Evolutionary conservation across 2,329 filamentous ascomycete species (phyloP), one percentile per base, ranked within the genome.

Genomic region (Alternaria sp.): DNA sequence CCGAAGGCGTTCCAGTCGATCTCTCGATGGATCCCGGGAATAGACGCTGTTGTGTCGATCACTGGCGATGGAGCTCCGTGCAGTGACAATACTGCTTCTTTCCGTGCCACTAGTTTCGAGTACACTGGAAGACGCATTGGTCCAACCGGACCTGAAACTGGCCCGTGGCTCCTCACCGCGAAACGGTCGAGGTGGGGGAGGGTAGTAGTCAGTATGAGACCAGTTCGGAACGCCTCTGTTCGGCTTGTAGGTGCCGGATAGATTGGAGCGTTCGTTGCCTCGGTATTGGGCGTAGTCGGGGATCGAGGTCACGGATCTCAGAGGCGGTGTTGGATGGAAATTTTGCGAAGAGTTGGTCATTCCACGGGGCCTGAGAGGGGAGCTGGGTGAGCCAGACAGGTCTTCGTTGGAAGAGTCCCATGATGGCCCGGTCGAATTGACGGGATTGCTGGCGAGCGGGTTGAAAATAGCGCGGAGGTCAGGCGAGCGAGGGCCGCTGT

Each of bases 61-160:
- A 82, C 85, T 91, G 5, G 60, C 66, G 57, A 90, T 85, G 2
- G 92, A 94, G 82, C 92, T 96, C 64, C 89, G 88, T 71, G 92
- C 93, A 4, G 93, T 96, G 67, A 90, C 79, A 54, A 96, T 85
- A 75, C 94, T 97, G 78, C 92, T 96, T 65, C 92, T 87, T 75
- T 95, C 92, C 1, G 93, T 96, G n/a, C 87, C 86, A 66, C 86
- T 87, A 7, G 83, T 75, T 46, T 87, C 86, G 55, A 87, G 80
- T 44, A 84, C 80, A 72, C 87, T 89, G 15, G 88, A 90, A 58
- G 84, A 84, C 4, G 83, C 78, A 63, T 80, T 87, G 4, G 88
- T 90, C 75, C 88, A 80, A 25, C 84, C 86, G 4, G 88, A 90
- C 58, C 87, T 84, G 67, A 87, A 84, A 66, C 88, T 90, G 14